Evolutionary conservation across 176 grass and related monocot species (phyloP).

Genomic region (Cocos nucifera): DNA sequence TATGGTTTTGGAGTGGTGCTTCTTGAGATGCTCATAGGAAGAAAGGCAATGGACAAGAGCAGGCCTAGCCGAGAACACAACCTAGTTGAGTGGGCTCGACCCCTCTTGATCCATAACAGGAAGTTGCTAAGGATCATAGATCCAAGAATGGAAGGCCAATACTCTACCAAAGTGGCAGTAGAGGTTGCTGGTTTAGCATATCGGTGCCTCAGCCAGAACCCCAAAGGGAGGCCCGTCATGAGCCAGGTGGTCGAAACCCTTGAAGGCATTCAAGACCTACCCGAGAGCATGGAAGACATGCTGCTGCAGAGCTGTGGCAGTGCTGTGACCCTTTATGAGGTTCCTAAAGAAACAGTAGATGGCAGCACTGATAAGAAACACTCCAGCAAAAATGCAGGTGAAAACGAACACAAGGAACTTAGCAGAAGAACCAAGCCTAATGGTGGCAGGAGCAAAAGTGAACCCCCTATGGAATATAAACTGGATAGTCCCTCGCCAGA

Average conservation of each 20-base stretch:
- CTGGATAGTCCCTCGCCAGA: conserved; percentile 77
- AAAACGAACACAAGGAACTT: neutral
- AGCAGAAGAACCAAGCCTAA: conserved; percentile 59
- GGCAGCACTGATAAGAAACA: conserved; percentile 13
- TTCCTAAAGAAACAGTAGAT: conserved; percentile 42
- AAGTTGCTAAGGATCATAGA: conserved; percentile 85
- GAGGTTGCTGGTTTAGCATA: conserved; percentile 69
- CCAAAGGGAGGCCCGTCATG: conserved; percentile 74
- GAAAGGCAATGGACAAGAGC: conserved; percentile 81
- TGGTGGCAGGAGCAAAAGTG: conserved; percentile 82
- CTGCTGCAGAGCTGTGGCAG: conserved; percentile 40
- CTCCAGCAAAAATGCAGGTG: neutral
- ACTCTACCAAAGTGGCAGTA: conserved; percentile 54
- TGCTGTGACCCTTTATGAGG: conserved; percentile 61
- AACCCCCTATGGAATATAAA: conserved; percentile 61
- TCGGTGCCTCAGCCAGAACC: conserved; percentile 78
- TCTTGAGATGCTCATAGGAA: conserved; percentile 81
- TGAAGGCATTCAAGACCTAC: conserved; percentile 51
- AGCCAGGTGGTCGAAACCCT: conserved; percentile 55
- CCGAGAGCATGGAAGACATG: conserved; percentile 53
- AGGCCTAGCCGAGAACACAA: conserved; percentile 67
- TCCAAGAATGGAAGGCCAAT: conserved; percentile 83
- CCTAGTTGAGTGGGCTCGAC: conserved; percentile 88
- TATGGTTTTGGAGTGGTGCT: conserved; percentile 95
- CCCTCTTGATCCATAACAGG: conserved; percentile 70